A percentile compares a stretch with the other conserved stretches of the same genome.
Evolutionary conservation across 768 basidiomycete species (phyloP).

Genomic region (Panaeolus papilionaceus): DNA sequence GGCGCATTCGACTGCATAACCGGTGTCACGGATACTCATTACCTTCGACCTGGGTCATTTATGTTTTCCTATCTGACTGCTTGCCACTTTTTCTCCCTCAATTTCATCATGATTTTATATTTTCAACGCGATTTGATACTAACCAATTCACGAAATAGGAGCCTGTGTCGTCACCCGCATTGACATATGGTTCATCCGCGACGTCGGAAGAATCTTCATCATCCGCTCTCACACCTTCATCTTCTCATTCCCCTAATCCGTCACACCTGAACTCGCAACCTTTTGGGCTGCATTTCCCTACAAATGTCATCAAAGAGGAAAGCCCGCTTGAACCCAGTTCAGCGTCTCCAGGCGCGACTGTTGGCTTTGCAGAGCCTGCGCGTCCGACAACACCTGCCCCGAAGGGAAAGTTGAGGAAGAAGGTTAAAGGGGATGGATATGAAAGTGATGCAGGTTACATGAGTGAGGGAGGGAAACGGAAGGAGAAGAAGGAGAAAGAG

Average conservation of each 20-base stretch:
- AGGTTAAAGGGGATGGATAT: conserved; percentile 49
- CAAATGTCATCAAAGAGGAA: conserved; percentile 18
- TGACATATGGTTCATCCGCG: conserved; percentile 41
- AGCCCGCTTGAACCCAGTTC: neutral
- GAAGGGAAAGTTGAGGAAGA: conserved; percentile 36
- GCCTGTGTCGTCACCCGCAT: conserved; percentile 33
- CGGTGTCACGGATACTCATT: neutral
- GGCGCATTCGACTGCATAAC: neutral
- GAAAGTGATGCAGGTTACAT: conserved; percentile 60
- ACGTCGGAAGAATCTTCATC: conserved; percentile 40
- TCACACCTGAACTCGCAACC: conserved; percentile 19
- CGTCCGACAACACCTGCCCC: conserved; percentile 4
- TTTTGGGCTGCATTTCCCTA: conserved; percentile 10
- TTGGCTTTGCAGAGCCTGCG: conserved; percentile 13
- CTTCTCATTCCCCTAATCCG: conserved; percentile 26
- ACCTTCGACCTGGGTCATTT: neutral
- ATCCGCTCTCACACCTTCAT: conserved; percentile 25
- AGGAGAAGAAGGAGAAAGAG: conserved; percentile 30
- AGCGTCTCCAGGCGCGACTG: neutral
- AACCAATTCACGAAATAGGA: conserved; percentile 25
- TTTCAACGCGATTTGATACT: conserved; percentile 7
- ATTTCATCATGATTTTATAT: conserved; percentile 8
- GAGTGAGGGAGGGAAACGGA: conserved; percentile 48
- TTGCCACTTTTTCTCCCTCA: conserved; percentile 4
- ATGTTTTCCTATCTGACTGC: conserved; percentile 12